Base-by-base conservation (phyloP, 2,329 filamentous ascomycete genomes). In the Endoconidiophora laricicola region DNA sequence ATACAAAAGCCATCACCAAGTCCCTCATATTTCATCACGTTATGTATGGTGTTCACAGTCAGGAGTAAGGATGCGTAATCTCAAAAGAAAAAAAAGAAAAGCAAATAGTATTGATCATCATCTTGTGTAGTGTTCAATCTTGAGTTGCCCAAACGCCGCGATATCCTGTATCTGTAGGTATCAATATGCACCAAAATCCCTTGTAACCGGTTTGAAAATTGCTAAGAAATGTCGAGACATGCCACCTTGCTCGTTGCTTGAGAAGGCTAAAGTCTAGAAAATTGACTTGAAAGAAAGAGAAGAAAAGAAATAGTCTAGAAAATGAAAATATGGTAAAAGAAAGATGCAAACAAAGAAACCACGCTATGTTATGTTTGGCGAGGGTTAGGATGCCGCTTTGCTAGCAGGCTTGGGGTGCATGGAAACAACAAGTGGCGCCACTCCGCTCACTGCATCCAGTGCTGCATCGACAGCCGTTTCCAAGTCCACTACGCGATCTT, bases 391-490 rank as follows among this genome's bases (percentile, higher is more conserved):
- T 29, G 10, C 43, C 6, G 24, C 22, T 9, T 20, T 14, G 4
- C 24, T 16, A n/a, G 6, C 24, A 6, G 39, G 38, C 23, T 26
- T 42, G 16, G 40, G 44, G 14, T 48, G 47, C 49, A 48, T 52
- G 5, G 44, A 47, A 7, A 49, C 46, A 24, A 43, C 42, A 4
- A 52, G 38, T 6, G 50, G 55, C n/a, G 67, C 68, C 51, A 78
- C 61, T 5, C 74, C 73, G 44, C 74, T 74, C n/a, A 77, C 73
- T 44, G 66, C 64, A 57, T 80, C 76, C 49, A 82, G 60, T 2
- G 76, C 78, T 5, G 71, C 71, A 36, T 81, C 78, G 4, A 82
- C 71, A 3, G 70, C 76, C 2, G 64, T 67, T 62, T 82, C 78
- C 2, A 82, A 61, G 56, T 75, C 67, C 16, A 69, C 68, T 3